Evolutionary conservation across 345 rosid species (phyloP), one percentile per base, ranked within the genome.

Genomic region (Mallotus nudiflorus): DNA sequence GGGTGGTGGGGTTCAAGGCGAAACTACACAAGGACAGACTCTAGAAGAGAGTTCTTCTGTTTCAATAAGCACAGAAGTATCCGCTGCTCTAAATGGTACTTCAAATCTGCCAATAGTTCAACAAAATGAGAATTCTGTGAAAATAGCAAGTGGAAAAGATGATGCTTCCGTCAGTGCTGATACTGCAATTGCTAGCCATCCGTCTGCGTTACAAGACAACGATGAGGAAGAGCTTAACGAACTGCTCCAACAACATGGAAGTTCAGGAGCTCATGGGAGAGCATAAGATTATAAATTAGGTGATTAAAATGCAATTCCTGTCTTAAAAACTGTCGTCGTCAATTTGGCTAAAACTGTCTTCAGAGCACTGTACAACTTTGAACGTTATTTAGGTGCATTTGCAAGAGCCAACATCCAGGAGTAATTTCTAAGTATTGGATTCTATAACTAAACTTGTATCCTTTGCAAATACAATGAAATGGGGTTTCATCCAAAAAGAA

Each of bases 191-290:
- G 11, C 58, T 53, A 25, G 11, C 24, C 12, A 9, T 25, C 58
- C 14, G 24, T 6, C 58, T 10, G 31, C 9, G 58, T 3, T 4
- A 11, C 58, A 53, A 11, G 58, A 53, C 12, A 12, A 22, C 13
- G 61, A 29, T 16, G 37, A 56, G 5, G 61, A 56, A 56, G 60
- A 55, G 37, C 61, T 56, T 4, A 27, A 6, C 4, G 61, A 56
- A 2, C 61, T 56, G 19, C 61, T 56, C 28, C 61, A n/a, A 56
- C 61, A 56, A 6, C 61, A 56, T 56, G 61, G 61, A 56, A 56
- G 39, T 56, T 9, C 37, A 27, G 61, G 61, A 27, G 39, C 20
- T 15, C 11, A 53, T 53, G 31, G 9, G 16, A 25, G 33, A 53
- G 24, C 31, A 24, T 53, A 53, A 25, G n/a, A n/a, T n/a, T n/a